These are phyloP conservation scores for Odontarrhena argentea DNA, from an alignment of 345 rosid genomes.

Conservation along the genomic window DNA sequence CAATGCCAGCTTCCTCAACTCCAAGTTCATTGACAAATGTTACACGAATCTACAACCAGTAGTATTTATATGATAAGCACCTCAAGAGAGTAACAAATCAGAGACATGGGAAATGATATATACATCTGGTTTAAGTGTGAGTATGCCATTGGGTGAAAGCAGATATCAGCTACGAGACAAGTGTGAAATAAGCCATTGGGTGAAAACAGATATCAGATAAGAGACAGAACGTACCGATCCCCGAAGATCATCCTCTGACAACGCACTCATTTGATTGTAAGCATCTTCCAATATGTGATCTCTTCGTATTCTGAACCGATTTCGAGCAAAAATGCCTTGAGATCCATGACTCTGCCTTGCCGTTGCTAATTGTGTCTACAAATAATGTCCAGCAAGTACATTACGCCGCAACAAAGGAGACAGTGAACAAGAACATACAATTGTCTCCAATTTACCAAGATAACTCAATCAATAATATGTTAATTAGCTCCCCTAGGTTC, in stretches of 20 bases:
- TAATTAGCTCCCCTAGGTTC: conserved; percentile 23
- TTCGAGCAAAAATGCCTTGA: conserved; percentile 75
- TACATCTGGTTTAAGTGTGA: conserved; percentile 15
- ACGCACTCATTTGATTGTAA: conserved; percentile 89
- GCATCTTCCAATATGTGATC: conserved; percentile 98
- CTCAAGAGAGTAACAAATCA: conserved; percentile 25
- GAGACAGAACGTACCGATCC: conserved; percentile 62
- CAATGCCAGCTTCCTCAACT: conserved; percentile 99
- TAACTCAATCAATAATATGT: conserved; percentile 10
- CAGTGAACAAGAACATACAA: conserved; percentile 28
- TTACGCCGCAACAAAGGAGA: conserved; percentile 22
- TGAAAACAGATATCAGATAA: conserved; percentile 20
- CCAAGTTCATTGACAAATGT: conserved; percentile 95
- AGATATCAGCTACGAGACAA: conserved; percentile 20
- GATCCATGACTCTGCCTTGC: conserved; percentile 75
- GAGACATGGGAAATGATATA: conserved; percentile 16
- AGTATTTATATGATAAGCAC: conserved; percentile 32
- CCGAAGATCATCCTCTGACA: conserved; percentile 94
- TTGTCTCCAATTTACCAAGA: conserved; percentile 22
- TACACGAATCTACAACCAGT: conserved; percentile 79
- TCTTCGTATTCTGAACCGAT: conserved; percentile 88
- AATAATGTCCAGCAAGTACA: conserved; percentile 33
- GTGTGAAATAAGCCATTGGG: conserved; percentile 9
- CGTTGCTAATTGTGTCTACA: conserved; percentile 73
- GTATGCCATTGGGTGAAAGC: conserved; percentile 17